Evolutionary conservation across 164 flowering plant species (phyloP).

Genomic region (Dillenia suffruticosa): DNA sequence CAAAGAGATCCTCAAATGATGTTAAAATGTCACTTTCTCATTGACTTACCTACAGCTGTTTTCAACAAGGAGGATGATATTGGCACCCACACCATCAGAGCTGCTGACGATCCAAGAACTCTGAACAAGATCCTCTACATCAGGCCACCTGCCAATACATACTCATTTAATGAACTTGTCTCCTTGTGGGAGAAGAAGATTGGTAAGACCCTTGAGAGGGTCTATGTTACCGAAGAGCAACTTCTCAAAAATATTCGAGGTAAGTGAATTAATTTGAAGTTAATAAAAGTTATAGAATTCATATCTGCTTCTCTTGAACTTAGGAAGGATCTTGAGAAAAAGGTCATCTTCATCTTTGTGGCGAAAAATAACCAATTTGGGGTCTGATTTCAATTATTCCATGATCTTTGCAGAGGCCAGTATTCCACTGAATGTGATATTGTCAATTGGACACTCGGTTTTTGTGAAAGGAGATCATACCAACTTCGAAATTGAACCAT

Average conservation of each 20-base stretch:
- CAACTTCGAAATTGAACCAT: slow-evolving; percentile 31
- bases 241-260: slow-evolving; percentile 32
- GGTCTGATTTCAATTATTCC: not conserved
- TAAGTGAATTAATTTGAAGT: slow-evolving; percentile 3
- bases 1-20: too few species aligned
- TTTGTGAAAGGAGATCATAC: slow-evolving; percentile 35
- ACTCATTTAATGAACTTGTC: slow-evolving; percentile 30
- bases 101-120: slow-evolving; percentile 35
- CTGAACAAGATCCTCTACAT: slow-evolving; percentile 33
- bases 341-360: not conserved
- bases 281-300: not conserved
- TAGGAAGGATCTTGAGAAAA: too few species aligned
- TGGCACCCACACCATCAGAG: slow-evolving; percentile 26
- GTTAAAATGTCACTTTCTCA: too few species aligned
- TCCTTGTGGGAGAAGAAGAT: slow-evolving; percentile 39
- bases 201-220: slow-evolving; percentile 21
- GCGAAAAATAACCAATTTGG: not conserved
- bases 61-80: slow-evolving; percentile 32
- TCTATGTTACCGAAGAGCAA: slow-evolving; percentile 30
- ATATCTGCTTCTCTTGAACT: too few species aligned
- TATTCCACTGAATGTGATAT: slow-evolving; percentile 10
- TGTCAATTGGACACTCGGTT: slow-evolving; percentile 23
- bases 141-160: slow-evolving; percentile 18
- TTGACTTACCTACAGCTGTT: slow-evolving; percentile 15
- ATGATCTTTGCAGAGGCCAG: slow-evolving; percentile 15